A percentile compares a stretch with the other conserved stretches of the same genome.
phyloP scores from a whole-genome alignment of 805 yeast genomes.

The Wickerhamomyces queroliae region DNA sequence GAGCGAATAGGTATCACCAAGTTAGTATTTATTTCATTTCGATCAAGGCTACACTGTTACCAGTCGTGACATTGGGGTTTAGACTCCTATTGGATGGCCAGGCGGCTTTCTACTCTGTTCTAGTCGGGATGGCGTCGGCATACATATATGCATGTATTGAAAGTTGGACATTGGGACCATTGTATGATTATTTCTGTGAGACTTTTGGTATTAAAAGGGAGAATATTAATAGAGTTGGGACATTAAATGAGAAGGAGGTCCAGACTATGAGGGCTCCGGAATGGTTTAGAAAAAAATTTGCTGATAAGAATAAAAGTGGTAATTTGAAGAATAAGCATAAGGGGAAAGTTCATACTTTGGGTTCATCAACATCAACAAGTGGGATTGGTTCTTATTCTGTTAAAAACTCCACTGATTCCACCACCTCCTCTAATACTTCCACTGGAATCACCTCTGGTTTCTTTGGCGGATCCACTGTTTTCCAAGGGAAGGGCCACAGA shows the following conservation, averaged over 20 bases:
- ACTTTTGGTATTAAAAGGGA: constrained; percentile 15
- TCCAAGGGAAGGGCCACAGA: constrained; percentile 34
- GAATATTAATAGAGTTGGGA: constrained; percentile 25
- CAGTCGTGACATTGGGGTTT: constrained; percentile 40
- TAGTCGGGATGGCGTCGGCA: constrained; percentile 50
- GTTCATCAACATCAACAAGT: constrained; percentile 1
- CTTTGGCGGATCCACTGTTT: constrained; percentile 16
- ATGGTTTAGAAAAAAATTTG: constrained; percentile 28
- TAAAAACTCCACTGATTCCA: constrained; percentile 10
- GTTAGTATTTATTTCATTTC: constrained; percentile 50
- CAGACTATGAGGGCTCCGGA: constrained; percentile 55
- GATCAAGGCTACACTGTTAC: constrained; percentile 53
- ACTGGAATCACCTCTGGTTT: not conserved
- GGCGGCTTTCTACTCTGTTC: constrained; percentile 31
- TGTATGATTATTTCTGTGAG: constrained; percentile 23
- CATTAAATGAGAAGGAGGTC: constrained; percentile 33
- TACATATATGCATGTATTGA: constrained; percentile 58
- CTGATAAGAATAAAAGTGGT: constrained; percentile 6
- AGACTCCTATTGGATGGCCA: constrained; percentile 38
- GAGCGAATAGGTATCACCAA: constrained; percentile 42
- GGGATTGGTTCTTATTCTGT: constrained; percentile 10
- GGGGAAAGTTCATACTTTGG: not conserved
- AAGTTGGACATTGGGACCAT: constrained; percentile 43
- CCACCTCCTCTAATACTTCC: too few relatives aligned
- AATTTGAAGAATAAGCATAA: constrained; percentile 1